Evolutionary conservation across 306 rosid genomes (phyloP), one percentile per base, ranked within the genome.

Genomic region (Betula pendula): DNA sequence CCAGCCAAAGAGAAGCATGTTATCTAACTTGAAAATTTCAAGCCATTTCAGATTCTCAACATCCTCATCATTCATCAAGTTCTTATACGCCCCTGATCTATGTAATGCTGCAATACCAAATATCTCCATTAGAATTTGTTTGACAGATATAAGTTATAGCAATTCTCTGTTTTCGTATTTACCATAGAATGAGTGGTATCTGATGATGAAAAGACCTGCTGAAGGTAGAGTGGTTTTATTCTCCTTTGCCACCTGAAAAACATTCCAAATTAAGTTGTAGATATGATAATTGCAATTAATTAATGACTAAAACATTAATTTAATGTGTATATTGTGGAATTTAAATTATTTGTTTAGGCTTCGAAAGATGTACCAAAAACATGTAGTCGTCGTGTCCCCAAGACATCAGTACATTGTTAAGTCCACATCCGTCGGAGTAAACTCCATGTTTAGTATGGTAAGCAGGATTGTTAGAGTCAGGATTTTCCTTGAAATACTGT

Each of bases 371-470:
- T 89, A 90, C 98, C 80, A 93, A 76, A 65, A 89, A 91, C 98
- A 93, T 91, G 77, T 93, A 93, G 71, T 93, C 98, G 75, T 89
- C 98, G 20, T 93, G 97, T 56, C 98, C 98, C 96, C 95, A 93
- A 17, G 98, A 93, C 96, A 91, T 91, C 89, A 91, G 29, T 16
- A 91, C 93, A 35, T 87, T 92, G 85, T 86, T 62, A 22, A 92
- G 96, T 65, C 97, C 96, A 77, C 96, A 87, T 63, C 83, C 85
- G 75, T 87, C 86, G 0, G 89, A 79, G 85, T 92, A 92, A 73
- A 84, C 86, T 24, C 97, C 97, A 81, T 69, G 81, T 77, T 77
- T 87, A 49, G 96, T 87, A 77, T 87, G 89, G 85, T 84, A 87
- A 33, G 85, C 71, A 71, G 91, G 78, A 71, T 85, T 79, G 75